Evolutionary conservation across 192 early-diverging fungal genomes (phyloP), one percentile per base, ranked within the genome.

Genomic region (Coemansia sp.): DNA sequence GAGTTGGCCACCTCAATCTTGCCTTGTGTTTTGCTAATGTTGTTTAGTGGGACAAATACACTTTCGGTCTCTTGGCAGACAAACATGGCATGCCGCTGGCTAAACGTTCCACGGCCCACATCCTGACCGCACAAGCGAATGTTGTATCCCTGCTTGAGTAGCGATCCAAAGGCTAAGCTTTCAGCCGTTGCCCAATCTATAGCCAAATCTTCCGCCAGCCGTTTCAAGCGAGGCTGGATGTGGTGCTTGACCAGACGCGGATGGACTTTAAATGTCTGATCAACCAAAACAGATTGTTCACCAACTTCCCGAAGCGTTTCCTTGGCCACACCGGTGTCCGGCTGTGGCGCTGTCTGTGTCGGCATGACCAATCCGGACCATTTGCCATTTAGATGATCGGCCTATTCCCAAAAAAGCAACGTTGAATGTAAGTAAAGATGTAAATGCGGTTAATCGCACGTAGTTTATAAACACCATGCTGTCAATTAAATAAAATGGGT

Each of bases 111-210:
- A 41, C 96, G 91, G 1, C 96, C 96, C 17, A 98, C 96, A 74
- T 98, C 96, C 58, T 98, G 96, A 1, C 96, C 96, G 58, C 91
- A 95, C 43, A 98, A 92, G 50, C 96, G 89, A 17, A 97, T 94
- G 82, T 90, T 87, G 67, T 88, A 87, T 1, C 92, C 91, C 66
- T 98, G 92, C 24, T 86, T 69, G 12, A 98, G 79, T 32, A 98
- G 73, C 0, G 89, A 88, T 5, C 95, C 96, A 77, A 96, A 92
- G 0, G 95, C 95, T 41, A 98, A 75, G 0, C 90, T 89, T 73
- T 98, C 96, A 2, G 89, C 93, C 0, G 95, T 97, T 9, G 95
- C 95, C 96, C 96, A 98, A 71, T 98, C 96, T 9, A 98, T 75
- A 4, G 75, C 71, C 21, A 78, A 85, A 1, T 91, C 91, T 17